These are phyloP conservation scores for Heliosperma pusillum DNA, from an alignment of 148 eudicot species.

Conservation along the genomic window DNA sequence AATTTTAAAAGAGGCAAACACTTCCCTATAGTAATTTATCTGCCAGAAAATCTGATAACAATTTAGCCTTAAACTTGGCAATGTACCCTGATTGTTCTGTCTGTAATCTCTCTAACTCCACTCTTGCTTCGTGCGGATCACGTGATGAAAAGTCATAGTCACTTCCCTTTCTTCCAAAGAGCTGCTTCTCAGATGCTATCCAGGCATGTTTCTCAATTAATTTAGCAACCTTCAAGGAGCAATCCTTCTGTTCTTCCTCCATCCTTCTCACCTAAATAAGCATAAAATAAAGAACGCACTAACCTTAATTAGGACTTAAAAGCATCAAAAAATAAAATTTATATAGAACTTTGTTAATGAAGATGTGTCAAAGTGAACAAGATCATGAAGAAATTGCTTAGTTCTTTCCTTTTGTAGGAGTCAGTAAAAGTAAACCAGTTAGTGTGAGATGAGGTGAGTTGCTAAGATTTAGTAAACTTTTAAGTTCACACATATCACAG, in stretches of 20 bases:
- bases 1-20: neutral
- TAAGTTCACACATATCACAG: neutral
- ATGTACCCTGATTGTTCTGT: conserved; percentile 73
- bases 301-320: neutral
- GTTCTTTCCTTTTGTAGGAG: neutral
- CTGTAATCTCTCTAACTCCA: conserved; percentile 68
- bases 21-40: conserved; percentile 53
- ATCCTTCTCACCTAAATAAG: conserved; percentile 73
- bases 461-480: neutral
- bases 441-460: neutral
- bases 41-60: conserved; percentile 16
- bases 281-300: neutral
- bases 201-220: conserved; percentile 84
- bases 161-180: conserved; percentile 84
- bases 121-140: conserved; percentile 69
- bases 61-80: neutral
- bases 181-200: conserved; percentile 95
- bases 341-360: neutral
- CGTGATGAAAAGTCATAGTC: conserved; percentile 85
- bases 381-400: neutral
- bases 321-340: neutral
- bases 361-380: conserved; percentile 4
- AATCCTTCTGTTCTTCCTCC: conserved; percentile 82
- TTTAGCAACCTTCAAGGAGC: conserved; percentile 73
- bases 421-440: neutral